Evolutionary conservation across 2,329 filamentous ascomycete genomes (phyloP).

Genomic region (Cladosporium velox): DNA sequence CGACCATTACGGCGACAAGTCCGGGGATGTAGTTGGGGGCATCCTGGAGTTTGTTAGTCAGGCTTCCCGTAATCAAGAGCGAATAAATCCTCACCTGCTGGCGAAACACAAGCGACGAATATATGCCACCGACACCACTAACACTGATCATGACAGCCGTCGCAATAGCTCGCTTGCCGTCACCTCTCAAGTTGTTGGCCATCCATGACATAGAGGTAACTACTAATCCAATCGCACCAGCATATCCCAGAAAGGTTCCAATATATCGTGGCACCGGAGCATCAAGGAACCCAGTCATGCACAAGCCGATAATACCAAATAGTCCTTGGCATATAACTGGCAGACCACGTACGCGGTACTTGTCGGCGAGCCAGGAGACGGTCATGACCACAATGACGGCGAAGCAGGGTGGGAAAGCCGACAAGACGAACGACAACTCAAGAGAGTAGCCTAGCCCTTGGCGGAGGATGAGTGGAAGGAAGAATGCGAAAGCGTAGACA

Average conservation of each 20-base stretch:
- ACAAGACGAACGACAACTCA: slow-evolving; percentile 63
- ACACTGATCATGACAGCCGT: slow-evolving; percentile 24
- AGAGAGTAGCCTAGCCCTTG: slow-evolving; percentile 58
- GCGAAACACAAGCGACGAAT: slow-evolving; percentile 25
- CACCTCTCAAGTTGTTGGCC: slow-evolving; percentile 69
- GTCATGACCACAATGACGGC: slow-evolving; percentile 60
- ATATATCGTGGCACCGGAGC: slow-evolving; percentile 65
- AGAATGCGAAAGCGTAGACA: slow-evolving; percentile 75
- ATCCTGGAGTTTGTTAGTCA: slow-evolving; percentile 21
- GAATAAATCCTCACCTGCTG: slow-evolving; percentile 17
- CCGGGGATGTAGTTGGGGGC: slow-evolving; percentile 27
- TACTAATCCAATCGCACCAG: slow-evolving; percentile 73
- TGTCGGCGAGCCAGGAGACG: slow-evolving; percentile 62
- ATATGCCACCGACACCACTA: slow-evolving; percentile 23
- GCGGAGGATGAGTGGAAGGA: slow-evolving; percentile 72
- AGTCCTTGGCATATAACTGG: slow-evolving; percentile 71
- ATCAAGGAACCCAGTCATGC: slow-evolving; percentile 57
- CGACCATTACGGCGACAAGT: slow-evolving; percentile 26
- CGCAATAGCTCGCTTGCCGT: slow-evolving; percentile 24
- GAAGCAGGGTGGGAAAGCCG: slow-evolving; percentile 72
- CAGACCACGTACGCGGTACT: slow-evolving; percentile 64
- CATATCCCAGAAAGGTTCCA: slow-evolving; percentile 72
- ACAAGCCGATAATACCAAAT: slow-evolving; percentile 50
- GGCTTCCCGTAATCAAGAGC: not conserved
- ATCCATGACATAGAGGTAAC: slow-evolving; percentile 74